Evolutionary conservation across 352 stramenopile genomes (phyloP).

Genomic region (Globisporangium nodosum): DNA sequence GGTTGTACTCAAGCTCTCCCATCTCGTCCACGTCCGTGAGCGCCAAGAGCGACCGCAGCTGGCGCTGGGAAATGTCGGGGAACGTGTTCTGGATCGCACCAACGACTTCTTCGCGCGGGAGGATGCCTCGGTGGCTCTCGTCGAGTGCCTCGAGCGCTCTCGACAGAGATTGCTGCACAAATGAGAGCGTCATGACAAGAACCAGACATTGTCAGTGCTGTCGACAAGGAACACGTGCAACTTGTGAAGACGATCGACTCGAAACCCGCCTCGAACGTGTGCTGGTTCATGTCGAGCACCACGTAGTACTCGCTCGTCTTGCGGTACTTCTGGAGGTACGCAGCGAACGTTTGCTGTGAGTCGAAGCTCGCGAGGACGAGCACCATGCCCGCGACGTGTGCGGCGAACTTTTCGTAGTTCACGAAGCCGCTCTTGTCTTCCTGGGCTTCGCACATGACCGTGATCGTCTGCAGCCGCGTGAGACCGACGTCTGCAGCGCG

Average conservation of each 20-base stretch:
- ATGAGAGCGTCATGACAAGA: neutral
- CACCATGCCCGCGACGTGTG: constrained; percentile 63
- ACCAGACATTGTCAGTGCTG: neutral
- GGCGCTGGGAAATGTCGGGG: constrained; percentile 49
- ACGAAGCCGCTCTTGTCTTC: constrained; percentile 76
- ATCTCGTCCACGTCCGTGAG: constrained; percentile 60
- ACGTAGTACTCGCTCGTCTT: constrained; percentile 75
- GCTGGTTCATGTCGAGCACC: constrained; percentile 73
- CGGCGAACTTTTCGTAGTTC: constrained; percentile 68
- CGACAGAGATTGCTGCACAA: constrained; percentile 41
- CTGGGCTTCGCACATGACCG: constrained; percentile 59
- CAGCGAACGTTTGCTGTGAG: constrained; percentile 49
- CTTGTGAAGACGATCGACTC: neutral
- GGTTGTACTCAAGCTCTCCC: constrained; percentile 66
- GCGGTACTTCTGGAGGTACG: constrained; percentile 59
- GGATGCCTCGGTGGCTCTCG: constrained; percentile 44
- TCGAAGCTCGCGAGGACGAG: constrained; percentile 62
- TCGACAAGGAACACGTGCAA: neutral
- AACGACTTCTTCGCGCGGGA: constrained; percentile 50
- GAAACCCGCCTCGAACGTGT: constrained; percentile 53
- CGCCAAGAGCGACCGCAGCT: constrained; percentile 59
- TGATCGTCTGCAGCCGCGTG: constrained; percentile 70
- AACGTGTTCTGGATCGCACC: constrained; percentile 58
- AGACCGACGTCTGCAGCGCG: constrained; percentile 61
- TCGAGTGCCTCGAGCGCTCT: constrained; percentile 60